These are phyloP conservation scores for Tubosaeta sp. DNA, from an alignment of 768 basidiomycete species.

Conservation along the genomic window DNA sequence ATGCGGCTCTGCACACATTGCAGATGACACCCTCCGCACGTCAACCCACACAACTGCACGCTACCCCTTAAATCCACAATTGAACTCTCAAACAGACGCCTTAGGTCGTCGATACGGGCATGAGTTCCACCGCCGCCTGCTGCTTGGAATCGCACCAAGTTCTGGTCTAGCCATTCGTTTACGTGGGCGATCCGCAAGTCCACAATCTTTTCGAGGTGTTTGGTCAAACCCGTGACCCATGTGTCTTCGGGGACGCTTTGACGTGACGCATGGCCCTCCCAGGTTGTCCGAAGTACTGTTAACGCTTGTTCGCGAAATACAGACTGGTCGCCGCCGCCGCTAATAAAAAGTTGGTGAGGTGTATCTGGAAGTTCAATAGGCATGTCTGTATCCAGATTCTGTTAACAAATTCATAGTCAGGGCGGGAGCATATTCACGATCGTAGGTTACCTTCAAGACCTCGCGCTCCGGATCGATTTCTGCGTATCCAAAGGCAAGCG, in stretches of 20 bases:
- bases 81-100: constrained; percentile 39
- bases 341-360: constrained; percentile 33
- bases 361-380: constrained; percentile 38
- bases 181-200: constrained; percentile 46
- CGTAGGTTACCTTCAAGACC: constrained; percentile 42
- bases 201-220: constrained; percentile 37
- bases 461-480: constrained; percentile 45
- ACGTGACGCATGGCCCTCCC: constrained; percentile 17
- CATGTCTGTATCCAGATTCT: constrained; percentile 53
- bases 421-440: no score
- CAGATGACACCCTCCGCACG: constrained; percentile 47
- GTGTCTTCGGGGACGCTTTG: constrained; percentile 21
- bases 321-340: constrained; percentile 13
- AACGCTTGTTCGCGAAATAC: constrained; percentile 13
- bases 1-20: constrained; percentile 42
- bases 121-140: constrained; percentile 19
- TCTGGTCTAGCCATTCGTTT: constrained; percentile 46
- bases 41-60: constrained; percentile 46
- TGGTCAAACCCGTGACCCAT: constrained; percentile 39
- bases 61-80: constrained; percentile 43
- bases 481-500: constrained; percentile 44
- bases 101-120: constrained; percentile 43
- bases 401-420: neutral
- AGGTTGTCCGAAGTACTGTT: constrained; percentile 12
- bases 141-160: constrained; percentile 43